phyloP scores from a whole-genome alignment of 306 rosid species.

The Herpetospermum pedunculosum region DNA sequence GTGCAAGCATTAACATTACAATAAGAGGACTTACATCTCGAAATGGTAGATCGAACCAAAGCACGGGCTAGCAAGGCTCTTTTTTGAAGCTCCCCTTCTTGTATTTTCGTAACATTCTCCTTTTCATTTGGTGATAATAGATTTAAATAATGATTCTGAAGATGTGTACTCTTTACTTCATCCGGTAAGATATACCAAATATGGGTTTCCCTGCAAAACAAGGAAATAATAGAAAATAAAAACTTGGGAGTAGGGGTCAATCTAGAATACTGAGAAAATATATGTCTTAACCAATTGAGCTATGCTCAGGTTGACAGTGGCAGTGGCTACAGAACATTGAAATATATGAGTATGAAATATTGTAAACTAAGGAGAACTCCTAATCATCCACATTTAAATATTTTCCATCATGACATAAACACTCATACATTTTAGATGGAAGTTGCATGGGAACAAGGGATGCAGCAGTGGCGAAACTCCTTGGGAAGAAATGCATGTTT shows the following conservation, averaged over 20 bases:
- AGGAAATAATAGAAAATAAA: not conserved
- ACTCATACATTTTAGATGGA: slow-evolving; percentile 49
- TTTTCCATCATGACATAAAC: not conserved
- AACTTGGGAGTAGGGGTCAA: not conserved
- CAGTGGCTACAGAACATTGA: not conserved
- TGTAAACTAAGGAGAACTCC: not conserved
- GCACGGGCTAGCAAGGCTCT: slow-evolving; percentile 64
- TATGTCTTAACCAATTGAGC: no score
- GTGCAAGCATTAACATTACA: not conserved
- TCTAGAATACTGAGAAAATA: not conserved
- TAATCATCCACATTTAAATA: not conserved
- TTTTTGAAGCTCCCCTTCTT: slow-evolving; percentile 47
- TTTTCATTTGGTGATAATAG: slow-evolving; percentile 65
- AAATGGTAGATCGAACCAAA: slow-evolving; percentile 71
- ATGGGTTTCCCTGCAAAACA: slow-evolving; percentile 63
- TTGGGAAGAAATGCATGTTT: slow-evolving; percentile 42
- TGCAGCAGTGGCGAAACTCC: slow-evolving; percentile 38
- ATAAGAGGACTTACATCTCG: slow-evolving; percentile 56
- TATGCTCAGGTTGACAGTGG: no score
- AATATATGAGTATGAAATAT: not conserved
- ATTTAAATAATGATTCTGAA: slow-evolving; percentile 47
- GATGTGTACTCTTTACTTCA: slow-evolving; percentile 41
- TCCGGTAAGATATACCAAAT: slow-evolving; percentile 72
- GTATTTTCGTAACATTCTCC: slow-evolving; percentile 36
- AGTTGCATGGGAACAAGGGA: slow-evolving; percentile 38